Evolutionary conservation across 2,329 filamentous ascomycete genomes (phyloP), one percentile per base, ranked within the genome.

Genomic region (Nigrospora oryzae): DNA sequence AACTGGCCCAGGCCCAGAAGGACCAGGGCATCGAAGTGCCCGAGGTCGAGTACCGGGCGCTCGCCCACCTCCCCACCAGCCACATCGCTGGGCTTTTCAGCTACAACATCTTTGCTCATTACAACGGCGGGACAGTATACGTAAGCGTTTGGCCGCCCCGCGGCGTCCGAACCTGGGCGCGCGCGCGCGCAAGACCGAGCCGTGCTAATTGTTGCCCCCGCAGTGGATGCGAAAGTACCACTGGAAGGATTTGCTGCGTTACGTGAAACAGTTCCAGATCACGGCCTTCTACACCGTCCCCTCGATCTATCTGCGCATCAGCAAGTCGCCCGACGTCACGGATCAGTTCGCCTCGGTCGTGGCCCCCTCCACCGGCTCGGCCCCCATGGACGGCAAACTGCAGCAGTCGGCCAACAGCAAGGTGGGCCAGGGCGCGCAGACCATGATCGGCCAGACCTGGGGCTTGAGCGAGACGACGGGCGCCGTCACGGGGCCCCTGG

Each of bases 201-300:
- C 23, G 8, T 28, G 23, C 23, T 28, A 28, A 28, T 7, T 10
- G 23, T 7, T 7, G 23, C 8, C 5, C 2, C 8, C 32, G 12
- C 80, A 76, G 63, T 82, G 78, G 78, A 81, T 83, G 78, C 63
- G 69, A 2, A 67, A 64, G 37, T 83, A 82, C 56, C 68, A 75
- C 49, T 75, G 78, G 48, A 54, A 57, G 2, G 60, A 69, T 16
- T 79, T 83, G 52, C 64, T 81, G 33, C 57, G 63, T 30, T 70
- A 78, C 58, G 67, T 66, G 51, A 65, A 65, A 16, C 61, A 64
- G 37, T 70, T 73, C 52, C 58, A 59, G 11, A 69, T 81, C 49
- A 79, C 74, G 0, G 62, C 59, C 42, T 71, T 81, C 55, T 75
- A 77, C 54, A 75, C 70, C 4, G 77, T 81, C 1, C 79, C 79